Conservation (phyloP, 2,329 filamentous ascomycete species). For the Ilyonectria destructans region DNA sequence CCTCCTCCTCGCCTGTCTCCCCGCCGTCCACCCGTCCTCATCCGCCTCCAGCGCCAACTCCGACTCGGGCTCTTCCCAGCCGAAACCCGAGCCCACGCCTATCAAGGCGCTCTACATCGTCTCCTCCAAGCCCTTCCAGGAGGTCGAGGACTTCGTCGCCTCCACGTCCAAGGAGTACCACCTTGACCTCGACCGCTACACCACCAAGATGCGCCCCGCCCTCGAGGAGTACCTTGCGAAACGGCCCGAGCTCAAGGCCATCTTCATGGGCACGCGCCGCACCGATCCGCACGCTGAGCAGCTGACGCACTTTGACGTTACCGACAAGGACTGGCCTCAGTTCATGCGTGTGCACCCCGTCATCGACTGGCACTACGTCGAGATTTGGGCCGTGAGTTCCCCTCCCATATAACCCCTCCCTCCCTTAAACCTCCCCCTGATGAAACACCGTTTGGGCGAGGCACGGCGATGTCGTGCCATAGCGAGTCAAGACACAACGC, state of each 20-base stretch:
- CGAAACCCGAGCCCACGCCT: conserved; percentile 52
- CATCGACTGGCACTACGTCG: conserved; percentile 93
- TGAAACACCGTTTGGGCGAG: neutral
- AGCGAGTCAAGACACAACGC: conserved; percentile 1
- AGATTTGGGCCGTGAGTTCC: conserved; percentile 89
- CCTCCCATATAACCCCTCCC: neutral
- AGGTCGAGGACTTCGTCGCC: conserved; percentile 89
- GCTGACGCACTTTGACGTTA: conserved; percentile 87
- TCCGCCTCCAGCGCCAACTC: conserved; percentile 44
- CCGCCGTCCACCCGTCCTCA: conserved; percentile 55
- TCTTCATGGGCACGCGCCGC: conserved; percentile 78
- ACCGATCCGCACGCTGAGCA: conserved; percentile 92
- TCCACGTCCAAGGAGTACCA: conserved; percentile 78
- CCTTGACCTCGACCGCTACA: conserved; percentile 82
- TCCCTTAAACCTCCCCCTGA: neutral
- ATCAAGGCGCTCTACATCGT: conserved; percentile 93
- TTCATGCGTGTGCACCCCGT: conserved; percentile 97
- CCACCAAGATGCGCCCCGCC: conserved; percentile 84
- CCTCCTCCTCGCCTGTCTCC: conserved; percentile 81
- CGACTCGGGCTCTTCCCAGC: conserved; percentile 45
- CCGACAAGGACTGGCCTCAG: conserved; percentile 89
- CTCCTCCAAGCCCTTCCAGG: conserved; percentile 85
- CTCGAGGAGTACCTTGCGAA: conserved; percentile 84
- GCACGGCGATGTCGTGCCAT: neutral
- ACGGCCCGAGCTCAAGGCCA: conserved; percentile 74